phyloP scores from a whole-genome alignment of 805 yeast genomes.

The Teunomyces funiuensis region DNA sequence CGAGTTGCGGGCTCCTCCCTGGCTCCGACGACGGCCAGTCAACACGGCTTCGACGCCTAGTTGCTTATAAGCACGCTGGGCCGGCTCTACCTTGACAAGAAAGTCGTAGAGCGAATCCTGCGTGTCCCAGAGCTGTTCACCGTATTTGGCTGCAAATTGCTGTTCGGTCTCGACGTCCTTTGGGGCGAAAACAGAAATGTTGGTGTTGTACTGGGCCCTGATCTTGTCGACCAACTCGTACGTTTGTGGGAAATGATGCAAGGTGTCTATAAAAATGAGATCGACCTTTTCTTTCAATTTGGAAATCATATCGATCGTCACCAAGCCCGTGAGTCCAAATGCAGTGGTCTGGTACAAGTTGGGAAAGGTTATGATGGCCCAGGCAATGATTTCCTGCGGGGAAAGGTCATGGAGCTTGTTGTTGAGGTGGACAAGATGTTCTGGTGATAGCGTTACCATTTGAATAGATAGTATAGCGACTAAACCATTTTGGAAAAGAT shows the following conservation, averaged over 20 bases:
- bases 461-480: too few species aligned
- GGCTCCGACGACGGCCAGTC: slow-evolving; percentile 88
- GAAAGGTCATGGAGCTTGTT: slow-evolving; percentile 50
- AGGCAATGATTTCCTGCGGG: slow-evolving; percentile 73
- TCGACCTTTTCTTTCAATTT: slow-evolving; percentile 54
- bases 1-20: slow-evolving; percentile 78
- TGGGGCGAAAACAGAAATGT: slow-evolving; percentile 70
- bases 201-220: slow-evolving; percentile 51
- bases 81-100: slow-evolving; percentile 89
- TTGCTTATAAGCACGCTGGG: slow-evolving; percentile 76
- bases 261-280: slow-evolving; percentile 82
- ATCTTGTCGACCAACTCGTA: slow-evolving; percentile 65
- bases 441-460: slow-evolving; percentile 36
- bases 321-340: slow-evolving; percentile 90
- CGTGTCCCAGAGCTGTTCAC: slow-evolving; percentile 78
- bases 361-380: slow-evolving; percentile 87
- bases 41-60: slow-evolving; percentile 78
- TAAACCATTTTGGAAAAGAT: not conserved
- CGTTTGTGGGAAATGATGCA: slow-evolving; percentile 95
- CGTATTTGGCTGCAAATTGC: slow-evolving; percentile 68
- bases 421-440: slow-evolving; percentile 68
- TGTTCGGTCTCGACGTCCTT: slow-evolving; percentile 49
- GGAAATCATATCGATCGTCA: slow-evolving; percentile 78
- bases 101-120: slow-evolving; percentile 83
- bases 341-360: slow-evolving; percentile 88